These are phyloP conservation scores for Penicillium sp. DNA, from an alignment of 2,329 filamentous ascomycete species.

Conservation along the genomic window DNA sequence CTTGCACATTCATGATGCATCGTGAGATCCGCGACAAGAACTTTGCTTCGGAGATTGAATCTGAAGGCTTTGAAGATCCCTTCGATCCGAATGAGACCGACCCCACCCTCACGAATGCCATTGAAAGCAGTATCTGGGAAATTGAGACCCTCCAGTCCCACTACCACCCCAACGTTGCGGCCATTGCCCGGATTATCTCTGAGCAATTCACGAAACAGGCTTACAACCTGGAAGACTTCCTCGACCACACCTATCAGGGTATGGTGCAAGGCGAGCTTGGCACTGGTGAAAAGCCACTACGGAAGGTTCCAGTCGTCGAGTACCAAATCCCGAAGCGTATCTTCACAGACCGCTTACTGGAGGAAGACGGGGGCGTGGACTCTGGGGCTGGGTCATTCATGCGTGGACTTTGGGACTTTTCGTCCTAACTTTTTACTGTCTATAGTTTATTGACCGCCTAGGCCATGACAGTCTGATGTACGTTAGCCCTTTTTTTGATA, in stretches of 20 bases:
- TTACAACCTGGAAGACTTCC: conserved; percentile 95
- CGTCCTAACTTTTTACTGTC: conserved; percentile 9
- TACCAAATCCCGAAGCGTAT: conserved; percentile 91
- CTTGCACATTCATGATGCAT: conserved; percentile 95
- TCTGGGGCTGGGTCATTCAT: conserved; percentile 40
- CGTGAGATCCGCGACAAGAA: conserved; percentile 65
- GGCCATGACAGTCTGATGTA: neutral
- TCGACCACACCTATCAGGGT: conserved; percentile 82
- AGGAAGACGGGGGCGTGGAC: conserved; percentile 44
- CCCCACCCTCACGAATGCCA: conserved; percentile 80
- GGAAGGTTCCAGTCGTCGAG: conserved; percentile 85
- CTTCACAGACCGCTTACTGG: conserved; percentile 54
- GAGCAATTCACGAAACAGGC: conserved; percentile 96
- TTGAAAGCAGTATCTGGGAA: conserved; percentile 95
- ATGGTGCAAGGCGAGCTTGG: conserved; percentile 80
- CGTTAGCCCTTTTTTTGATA: conserved; percentile 5
- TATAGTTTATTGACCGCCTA: neutral
- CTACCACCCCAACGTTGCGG: conserved; percentile 95
- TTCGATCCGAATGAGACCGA: conserved; percentile 76
- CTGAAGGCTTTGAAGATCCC: conserved; percentile 68
- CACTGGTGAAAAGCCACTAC: conserved; percentile 68
- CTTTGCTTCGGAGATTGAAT: conserved; percentile 61
- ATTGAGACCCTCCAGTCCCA: conserved; percentile 87
- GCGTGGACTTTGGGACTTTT: conserved; percentile 44
- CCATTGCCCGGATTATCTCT: conserved; percentile 87